These are phyloP conservation scores for Phytophthora kernoviae DNA, from an alignment of 352 stramenopile genomes.

Conservation along the genomic window DNA sequence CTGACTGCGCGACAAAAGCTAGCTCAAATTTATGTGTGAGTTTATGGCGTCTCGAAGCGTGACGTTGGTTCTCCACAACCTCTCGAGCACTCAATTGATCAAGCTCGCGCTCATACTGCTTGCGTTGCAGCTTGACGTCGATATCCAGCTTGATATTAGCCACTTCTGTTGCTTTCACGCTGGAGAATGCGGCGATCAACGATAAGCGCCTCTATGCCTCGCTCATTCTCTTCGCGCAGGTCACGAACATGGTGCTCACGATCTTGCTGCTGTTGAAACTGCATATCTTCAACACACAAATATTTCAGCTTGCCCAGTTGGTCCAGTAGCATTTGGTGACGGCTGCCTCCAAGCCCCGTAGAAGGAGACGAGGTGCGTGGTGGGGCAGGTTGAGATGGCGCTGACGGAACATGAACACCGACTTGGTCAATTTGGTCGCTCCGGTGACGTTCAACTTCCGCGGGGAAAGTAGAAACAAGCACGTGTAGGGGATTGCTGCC, in stretches of 20 bases:
- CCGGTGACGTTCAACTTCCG: slow-evolving; percentile 18
- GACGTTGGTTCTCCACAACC: slow-evolving; percentile 53
- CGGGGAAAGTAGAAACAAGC: slow-evolving; percentile 19
- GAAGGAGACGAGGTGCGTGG: slow-evolving; percentile 8
- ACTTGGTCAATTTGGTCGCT: slow-evolving; percentile 12
- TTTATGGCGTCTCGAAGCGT: slow-evolving; percentile 40
- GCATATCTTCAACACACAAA: slow-evolving; percentile 41
- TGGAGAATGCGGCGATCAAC: slow-evolving; percentile 73
- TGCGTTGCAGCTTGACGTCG: slow-evolving; percentile 69
- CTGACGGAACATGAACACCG: not conserved
- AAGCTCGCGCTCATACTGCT: slow-evolving; percentile 61
- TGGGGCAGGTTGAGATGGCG: not conserved
- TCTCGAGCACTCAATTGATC: slow-evolving; percentile 48
- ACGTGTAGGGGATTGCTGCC: slow-evolving; percentile 25
- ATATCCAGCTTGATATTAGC: slow-evolving; percentile 66
- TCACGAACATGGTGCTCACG: slow-evolving; percentile 59
- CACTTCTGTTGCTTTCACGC: slow-evolving; percentile 61
- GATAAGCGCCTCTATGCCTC: slow-evolving; percentile 65
- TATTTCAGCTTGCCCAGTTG: slow-evolving; percentile 46
- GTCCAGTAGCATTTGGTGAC: slow-evolving; percentile 61
- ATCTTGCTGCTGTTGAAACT: slow-evolving; percentile 43
- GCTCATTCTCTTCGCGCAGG: slow-evolving; percentile 64
- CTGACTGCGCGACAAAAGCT: slow-evolving; percentile 58
- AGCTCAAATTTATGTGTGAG: slow-evolving; percentile 60
- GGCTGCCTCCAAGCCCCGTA: slow-evolving; percentile 38